Evolutionary conservation across 78 protist species (phyloP).

Genomic region (Dictyostelium firmibasis): DNA sequence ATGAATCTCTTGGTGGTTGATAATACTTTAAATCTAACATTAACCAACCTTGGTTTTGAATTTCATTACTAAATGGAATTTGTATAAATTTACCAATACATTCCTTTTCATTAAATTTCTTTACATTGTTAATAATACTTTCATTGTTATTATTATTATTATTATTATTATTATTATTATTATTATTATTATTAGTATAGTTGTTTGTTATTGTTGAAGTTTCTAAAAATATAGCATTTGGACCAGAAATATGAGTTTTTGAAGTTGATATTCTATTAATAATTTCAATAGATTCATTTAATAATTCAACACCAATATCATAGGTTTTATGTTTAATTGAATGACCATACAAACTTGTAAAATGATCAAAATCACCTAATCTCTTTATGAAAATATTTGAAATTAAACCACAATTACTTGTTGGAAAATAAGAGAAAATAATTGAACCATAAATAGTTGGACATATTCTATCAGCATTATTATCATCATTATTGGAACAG

Average conservation of each 20-base stretch:
- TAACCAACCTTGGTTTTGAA: constrained; percentile 25
- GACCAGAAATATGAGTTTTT: constrained; percentile 42
- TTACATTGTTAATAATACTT: neutral
- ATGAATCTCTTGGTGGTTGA: constrained; percentile 26
- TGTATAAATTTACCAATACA: neutral
- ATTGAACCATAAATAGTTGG: constrained; percentile 26
- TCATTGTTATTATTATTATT: neutral
- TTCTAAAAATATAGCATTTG: constrained; percentile 62
- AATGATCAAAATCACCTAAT: neutral
- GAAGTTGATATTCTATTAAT: constrained; percentile 10
- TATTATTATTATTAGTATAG: neutral
- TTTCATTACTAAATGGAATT: neutral
- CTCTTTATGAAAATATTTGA: neutral
- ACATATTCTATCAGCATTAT: too few relatives aligned
- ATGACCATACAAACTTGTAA: neutral
- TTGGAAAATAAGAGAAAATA: constrained; percentile 5
- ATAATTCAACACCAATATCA: constrained; percentile 13
- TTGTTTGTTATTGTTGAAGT: neutral
- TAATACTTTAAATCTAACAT: constrained; percentile 21
- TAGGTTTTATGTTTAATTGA: neutral
- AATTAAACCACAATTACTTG: constrained; percentile 45
- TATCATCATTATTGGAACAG: neutral
- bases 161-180: neutral
- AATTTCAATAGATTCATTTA: constrained; percentile 2
- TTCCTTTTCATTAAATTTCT: neutral